Evolutionary conservation across 1,284 basidiomycete genomes (phyloP), one percentile per base, ranked within the genome.

Genomic region (Microbotryum silenes-acaulis): DNA sequence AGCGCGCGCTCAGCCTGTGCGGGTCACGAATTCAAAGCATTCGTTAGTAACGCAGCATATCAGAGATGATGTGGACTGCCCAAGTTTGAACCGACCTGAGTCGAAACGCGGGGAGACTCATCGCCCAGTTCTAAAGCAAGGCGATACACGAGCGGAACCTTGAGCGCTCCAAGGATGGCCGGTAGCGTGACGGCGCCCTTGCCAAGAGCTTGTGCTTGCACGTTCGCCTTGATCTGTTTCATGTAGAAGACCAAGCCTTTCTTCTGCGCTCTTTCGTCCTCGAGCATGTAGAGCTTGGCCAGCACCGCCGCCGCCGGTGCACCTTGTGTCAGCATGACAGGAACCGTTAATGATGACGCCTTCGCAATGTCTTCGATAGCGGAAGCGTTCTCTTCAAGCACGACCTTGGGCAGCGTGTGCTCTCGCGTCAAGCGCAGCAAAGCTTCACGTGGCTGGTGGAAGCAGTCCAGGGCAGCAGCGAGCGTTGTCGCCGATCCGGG

Each of bases 381-480:
- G 16, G 70, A 67, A 16, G 66, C 60, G 54, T 91, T 83, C 62
- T 82, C 80, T 44, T 78, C 78, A 6, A 83, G 82, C 66, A 91
- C 87, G 42, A 92, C 74, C 23, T 79, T 77, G 0, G 91, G 91
- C 2, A 92, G 78, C 1, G 84, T 87, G 60, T 82, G 79, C 3
- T 80, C 74, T 12, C 88, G 79, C 1, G 85, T 88, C 21, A 83
- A 78, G 3, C 80, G 78, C 57, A 94, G 78, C 72, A 94, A 91
- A n/a, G 52, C 25, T 10, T 67, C 63, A 16, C 57, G 56, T 6
- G 67, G 60, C 29, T 67, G 65, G 46, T 67, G 60, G 45, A 69
- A 67, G 53, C 66, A 57, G 29, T 65, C 59, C 60, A 69, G 49
- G 4, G 61, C 51, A 14, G 59, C 59, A 9, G 27, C 16, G 27